Percentiles rank a stretch among this genome's conserved stretches.
Conservation (phyloP, 1,139 yeast genomes). For the Pichiaceae sp. region DNA sequence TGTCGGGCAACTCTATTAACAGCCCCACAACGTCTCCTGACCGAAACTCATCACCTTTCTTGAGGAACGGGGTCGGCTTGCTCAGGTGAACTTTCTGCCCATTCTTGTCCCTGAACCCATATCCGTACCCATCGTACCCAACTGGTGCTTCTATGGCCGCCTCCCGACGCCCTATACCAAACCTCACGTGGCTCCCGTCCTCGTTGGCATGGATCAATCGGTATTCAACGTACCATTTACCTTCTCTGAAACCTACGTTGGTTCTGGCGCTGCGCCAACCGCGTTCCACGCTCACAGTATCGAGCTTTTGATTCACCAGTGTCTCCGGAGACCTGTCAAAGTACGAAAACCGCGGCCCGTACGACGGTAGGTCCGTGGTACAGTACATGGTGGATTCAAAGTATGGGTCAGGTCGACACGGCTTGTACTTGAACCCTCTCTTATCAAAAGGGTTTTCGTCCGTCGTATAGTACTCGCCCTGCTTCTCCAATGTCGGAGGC, state of each 20-base stretch:
- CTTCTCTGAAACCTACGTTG: constrained; percentile 71
- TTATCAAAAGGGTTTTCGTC: constrained; percentile 79
- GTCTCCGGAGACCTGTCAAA: constrained; percentile 69
- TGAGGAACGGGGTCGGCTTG: constrained; percentile 50
- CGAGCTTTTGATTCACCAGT: constrained; percentile 34
- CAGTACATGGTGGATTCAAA: constrained; percentile 58
- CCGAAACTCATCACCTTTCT: constrained; percentile 37
- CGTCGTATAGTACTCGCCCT: constrained; percentile 29
- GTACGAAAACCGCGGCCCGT: constrained; percentile 48
- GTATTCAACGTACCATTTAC: constrained; percentile 74
- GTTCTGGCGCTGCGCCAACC: constrained; percentile 84
- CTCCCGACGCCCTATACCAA: constrained; percentile 80
- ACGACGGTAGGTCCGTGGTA: constrained; percentile 71
- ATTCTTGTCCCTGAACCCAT: constrained; percentile 76
- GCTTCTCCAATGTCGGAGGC: constrained; percentile 14
- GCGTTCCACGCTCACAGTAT: constrained; percentile 34
- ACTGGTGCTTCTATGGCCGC: constrained; percentile 92
- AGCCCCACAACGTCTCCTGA: constrained; percentile 83
- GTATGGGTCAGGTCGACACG: constrained; percentile 66
- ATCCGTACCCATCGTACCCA: constrained; percentile 91
- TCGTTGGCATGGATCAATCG: constrained; percentile 35
- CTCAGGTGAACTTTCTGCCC: constrained; percentile 76
- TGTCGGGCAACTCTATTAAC: constrained; percentile 59
- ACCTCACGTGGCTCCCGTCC: constrained; percentile 49
- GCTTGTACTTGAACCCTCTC: constrained; percentile 73